Conservation (phyloP, 2,329 filamentous ascomycete species). For the Daldinia eschscholtzii region DNA sequence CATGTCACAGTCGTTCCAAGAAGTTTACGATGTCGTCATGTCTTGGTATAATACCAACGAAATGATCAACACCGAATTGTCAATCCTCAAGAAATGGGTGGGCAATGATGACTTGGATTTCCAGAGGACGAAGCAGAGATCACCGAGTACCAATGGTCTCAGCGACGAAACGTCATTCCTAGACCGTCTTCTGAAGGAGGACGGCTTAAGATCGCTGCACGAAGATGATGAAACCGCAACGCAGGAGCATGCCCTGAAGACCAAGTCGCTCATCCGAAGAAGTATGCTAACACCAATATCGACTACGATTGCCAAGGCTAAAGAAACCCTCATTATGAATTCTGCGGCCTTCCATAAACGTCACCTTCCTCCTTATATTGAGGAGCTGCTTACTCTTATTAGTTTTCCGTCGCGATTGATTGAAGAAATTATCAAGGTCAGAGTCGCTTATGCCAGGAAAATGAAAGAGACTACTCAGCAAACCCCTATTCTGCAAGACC, state of each 20-base stretch:
- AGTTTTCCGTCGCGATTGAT: slow-evolving; percentile 97
- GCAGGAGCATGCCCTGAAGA: slow-evolving; percentile 54
- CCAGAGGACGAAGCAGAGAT: slow-evolving; percentile 76
- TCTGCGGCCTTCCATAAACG: slow-evolving; percentile 86
- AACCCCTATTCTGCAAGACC: slow-evolving; percentile 93
- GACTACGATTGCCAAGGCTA: slow-evolving; percentile 91
- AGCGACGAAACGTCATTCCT: slow-evolving; percentile 94
- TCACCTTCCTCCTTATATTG: slow-evolving; percentile 94
- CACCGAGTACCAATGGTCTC: slow-evolving; percentile 77
- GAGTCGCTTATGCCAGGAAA: slow-evolving; percentile 90
- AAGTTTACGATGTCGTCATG: slow-evolving; percentile 89
- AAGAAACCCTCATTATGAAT: slow-evolving; percentile 89
- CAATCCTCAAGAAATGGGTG: slow-evolving; percentile 94
- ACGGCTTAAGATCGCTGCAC: slow-evolving; percentile 91
- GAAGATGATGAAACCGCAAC: slow-evolving; percentile 67
- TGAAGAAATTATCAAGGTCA: slow-evolving; percentile 94
- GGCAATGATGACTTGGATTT: slow-evolving; percentile 97
- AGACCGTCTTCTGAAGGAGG: slow-evolving; percentile 94
- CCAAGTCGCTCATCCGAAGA: slow-evolving; percentile 61
- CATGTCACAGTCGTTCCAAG: slow-evolving; percentile 79
- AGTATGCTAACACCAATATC: slow-evolving; percentile 90
- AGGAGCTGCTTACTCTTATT: slow-evolving; percentile 94
- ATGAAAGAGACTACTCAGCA: slow-evolving; percentile 96
- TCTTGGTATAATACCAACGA: slow-evolving; percentile 98
- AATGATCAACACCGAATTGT: slow-evolving; percentile 94